phyloP scores from a whole-genome alignment of 495 filamentous ascomycete species.

The Chaetomium tenue region DNA sequence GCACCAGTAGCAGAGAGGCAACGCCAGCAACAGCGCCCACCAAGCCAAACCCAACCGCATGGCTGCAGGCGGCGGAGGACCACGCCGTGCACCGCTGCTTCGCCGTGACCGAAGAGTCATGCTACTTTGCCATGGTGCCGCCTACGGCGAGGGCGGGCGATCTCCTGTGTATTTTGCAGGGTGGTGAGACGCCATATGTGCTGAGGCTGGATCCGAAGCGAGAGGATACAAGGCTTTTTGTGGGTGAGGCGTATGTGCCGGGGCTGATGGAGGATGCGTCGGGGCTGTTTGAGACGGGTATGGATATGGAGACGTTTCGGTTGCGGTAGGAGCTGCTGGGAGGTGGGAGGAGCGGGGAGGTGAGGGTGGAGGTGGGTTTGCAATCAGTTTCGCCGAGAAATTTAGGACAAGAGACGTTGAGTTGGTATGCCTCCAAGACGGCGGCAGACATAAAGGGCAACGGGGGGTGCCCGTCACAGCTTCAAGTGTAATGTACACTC shows the following conservation, averaged over 20 bases:
- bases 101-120: slow-evolving; percentile 12
- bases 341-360: no score
- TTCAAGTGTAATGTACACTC: no score
- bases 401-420: no score
- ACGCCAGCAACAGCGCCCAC: not conserved
- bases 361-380: no score
- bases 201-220: slow-evolving; percentile 13
- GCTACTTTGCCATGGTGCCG: slow-evolving; percentile 22
- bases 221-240: not conserved
- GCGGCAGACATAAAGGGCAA: no score
- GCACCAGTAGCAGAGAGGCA: not conserved
- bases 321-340: not conserved
- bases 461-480: no score
- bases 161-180: slow-evolving; percentile 21
- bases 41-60: slow-evolving; percentile 12
- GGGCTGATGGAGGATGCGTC: slow-evolving; percentile 18
- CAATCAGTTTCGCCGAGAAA: no score
- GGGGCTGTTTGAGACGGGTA: slow-evolving; percentile 7
- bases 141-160: slow-evolving; percentile 19
- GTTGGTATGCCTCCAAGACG: no score
- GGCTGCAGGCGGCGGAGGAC: slow-evolving; percentile 20
- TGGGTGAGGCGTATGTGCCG: slow-evolving; percentile 21
- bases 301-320: slow-evolving; percentile 16
- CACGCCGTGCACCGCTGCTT: slow-evolving; percentile 21
- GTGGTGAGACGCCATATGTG: slow-evolving; percentile 23